A percentile compares a stretch with the other conserved stretches of the same genome.
Conservation (phyloP, 2,329 filamentous ascomycete species). For the Didymella arachidicola region DNA sequence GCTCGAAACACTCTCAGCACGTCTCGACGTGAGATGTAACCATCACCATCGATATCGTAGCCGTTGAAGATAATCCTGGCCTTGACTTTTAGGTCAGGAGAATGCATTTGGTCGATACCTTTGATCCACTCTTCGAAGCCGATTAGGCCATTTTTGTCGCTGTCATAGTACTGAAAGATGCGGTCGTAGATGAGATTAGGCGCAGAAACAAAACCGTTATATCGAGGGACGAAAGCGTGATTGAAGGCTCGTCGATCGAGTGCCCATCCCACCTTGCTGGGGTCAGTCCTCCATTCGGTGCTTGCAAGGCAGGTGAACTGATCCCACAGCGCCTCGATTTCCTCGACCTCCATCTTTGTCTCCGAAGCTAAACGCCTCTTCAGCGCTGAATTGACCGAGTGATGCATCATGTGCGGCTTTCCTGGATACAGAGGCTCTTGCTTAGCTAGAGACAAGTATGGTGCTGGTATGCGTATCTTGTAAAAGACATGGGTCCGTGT, state of each 20-base stretch:
- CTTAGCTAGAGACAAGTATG: slow-evolving; percentile 78
- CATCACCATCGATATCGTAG: slow-evolving; percentile 90
- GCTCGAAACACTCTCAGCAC: slow-evolving; percentile 91
- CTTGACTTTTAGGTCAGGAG: slow-evolving; percentile 57
- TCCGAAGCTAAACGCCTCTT: slow-evolving; percentile 66
- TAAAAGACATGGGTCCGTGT: slow-evolving; percentile 95
- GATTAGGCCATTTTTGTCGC: slow-evolving; percentile 86
- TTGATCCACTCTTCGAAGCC: slow-evolving; percentile 91
- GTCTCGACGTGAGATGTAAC: slow-evolving; percentile 83
- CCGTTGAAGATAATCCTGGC: slow-evolving; percentile 75
- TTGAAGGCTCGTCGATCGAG: slow-evolving; percentile 96
- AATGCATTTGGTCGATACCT: slow-evolving; percentile 73
- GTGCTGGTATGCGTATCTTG: slow-evolving; percentile 90
- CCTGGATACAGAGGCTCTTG: slow-evolving; percentile 61
- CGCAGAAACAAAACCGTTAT: slow-evolving; percentile 75
- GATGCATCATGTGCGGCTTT: slow-evolving; percentile 75
- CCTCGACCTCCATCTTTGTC: slow-evolving; percentile 73
- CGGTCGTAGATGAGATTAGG: slow-evolving; percentile 94
- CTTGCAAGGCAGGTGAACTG: slow-evolving; percentile 96
- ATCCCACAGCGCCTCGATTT: slow-evolving; percentile 93
- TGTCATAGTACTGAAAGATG: slow-evolving; percentile 97
- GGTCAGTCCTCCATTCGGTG: slow-evolving; percentile 82
- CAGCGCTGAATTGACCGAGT: slow-evolving; percentile 70
- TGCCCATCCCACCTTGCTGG: slow-evolving; percentile 77
- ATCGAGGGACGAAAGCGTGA: slow-evolving; percentile 85